Conservation (phyloP, 345 rosid genomes). For the Hibiscus trionum region DNA sequence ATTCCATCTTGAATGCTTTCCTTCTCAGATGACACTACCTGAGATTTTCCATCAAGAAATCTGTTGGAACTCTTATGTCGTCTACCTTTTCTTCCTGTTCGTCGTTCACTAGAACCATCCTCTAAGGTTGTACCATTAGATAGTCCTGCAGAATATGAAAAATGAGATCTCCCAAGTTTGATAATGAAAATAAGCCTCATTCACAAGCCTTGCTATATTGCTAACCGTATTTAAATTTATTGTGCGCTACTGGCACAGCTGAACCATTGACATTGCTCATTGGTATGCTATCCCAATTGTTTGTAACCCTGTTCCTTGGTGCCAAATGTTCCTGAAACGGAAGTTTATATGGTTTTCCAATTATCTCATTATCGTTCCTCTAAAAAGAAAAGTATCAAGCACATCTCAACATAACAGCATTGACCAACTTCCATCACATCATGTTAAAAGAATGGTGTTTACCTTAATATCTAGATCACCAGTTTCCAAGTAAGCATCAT, state of each 20-base stretch:
- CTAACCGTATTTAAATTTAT: slow-evolving; percentile 45
- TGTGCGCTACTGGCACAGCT: slow-evolving; percentile 18
- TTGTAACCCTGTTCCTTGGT: slow-evolving; percentile 25
- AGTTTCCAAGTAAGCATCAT: slow-evolving; percentile 25
- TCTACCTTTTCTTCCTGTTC: slow-evolving; percentile 62
- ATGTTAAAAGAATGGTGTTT: slow-evolving; percentile 17
- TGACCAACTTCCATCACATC: slow-evolving; percentile 12
- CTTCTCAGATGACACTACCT: slow-evolving; percentile 32
- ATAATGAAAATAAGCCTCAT: slow-evolving; percentile 1
- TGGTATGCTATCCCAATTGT: slow-evolving; percentile 25
- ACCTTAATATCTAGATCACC: slow-evolving; percentile 26
- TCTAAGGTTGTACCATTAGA: slow-evolving; percentile 33
- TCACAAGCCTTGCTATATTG: slow-evolving; percentile 6
- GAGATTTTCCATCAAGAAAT: slow-evolving; percentile 45
- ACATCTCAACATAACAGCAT: not conserved
- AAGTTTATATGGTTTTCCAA: slow-evolving; percentile 5
- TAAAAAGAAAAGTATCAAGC: not conserved
- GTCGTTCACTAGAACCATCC: slow-evolving; percentile 45
- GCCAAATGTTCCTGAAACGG: slow-evolving; percentile 35
- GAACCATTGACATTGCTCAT: slow-evolving; percentile 24
- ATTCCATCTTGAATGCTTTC: slow-evolving; percentile 36
- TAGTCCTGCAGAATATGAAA: slow-evolving; percentile 30
- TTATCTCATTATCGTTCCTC: not conserved
- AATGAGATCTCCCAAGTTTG: slow-evolving; percentile 3
- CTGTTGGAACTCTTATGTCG: slow-evolving; percentile 60